Evolutionary conservation across 352 stramenopile species (phyloP).

Genomic region (Pythium volutum): DNA sequence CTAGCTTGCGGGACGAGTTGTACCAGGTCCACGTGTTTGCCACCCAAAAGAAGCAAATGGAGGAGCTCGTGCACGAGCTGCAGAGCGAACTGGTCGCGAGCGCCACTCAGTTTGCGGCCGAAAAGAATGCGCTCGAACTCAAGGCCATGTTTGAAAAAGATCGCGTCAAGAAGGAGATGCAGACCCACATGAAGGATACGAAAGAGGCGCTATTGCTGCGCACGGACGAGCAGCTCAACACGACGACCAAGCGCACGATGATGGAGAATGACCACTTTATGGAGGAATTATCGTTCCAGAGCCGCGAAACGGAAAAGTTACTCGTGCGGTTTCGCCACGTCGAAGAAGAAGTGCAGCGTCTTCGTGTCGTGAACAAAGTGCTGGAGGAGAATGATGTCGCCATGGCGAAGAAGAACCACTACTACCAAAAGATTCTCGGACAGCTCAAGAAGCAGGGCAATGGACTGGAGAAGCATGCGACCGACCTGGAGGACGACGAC

Average conservation of each 20-base stretch:
- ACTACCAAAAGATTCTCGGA: constrained; percentile 67
- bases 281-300: constrained; percentile 68
- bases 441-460: constrained; percentile 38
- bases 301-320: constrained; percentile 68
- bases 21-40: constrained; percentile 47
- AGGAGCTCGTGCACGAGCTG: constrained; percentile 33
- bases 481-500: neutral
- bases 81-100: constrained; percentile 32
- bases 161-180: constrained; percentile 67
- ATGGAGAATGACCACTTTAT: constrained; percentile 80
- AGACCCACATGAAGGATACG: constrained; percentile 43
- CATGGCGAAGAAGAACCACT: constrained; percentile 64
- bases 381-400: constrained; percentile 47
- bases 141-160: constrained; percentile 62
- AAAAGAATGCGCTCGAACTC: constrained; percentile 54
- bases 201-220: constrained; percentile 52
- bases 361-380: constrained; percentile 51
- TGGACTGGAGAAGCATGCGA: neutral
- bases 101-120: constrained; percentile 24
- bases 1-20: constrained; percentile 37
- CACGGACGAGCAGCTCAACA: constrained; percentile 65
- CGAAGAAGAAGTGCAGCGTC: constrained; percentile 39
- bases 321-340: constrained; percentile 38
- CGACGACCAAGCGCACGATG: constrained; percentile 73
- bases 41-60: constrained; percentile 49